phyloP scores from a whole-genome alignment of 1,284 basidiomycete genomes.

The Trametes hirsuta region DNA sequence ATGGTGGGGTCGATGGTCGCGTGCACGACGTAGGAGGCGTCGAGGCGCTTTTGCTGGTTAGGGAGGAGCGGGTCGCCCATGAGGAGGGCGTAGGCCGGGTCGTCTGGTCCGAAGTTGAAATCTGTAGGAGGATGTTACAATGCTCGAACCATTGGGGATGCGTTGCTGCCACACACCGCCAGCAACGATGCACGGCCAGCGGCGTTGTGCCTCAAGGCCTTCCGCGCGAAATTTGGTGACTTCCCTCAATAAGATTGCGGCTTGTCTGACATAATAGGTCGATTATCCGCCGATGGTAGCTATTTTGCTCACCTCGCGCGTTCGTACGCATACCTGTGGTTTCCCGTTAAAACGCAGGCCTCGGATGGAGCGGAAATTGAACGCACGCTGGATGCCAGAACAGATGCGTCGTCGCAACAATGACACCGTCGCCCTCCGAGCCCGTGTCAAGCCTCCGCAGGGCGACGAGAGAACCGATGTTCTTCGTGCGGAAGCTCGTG shows the following conservation, averaged over 20 bases:
- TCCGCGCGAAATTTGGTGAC: constrained; percentile 59
- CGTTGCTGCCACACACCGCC: constrained; percentile 60
- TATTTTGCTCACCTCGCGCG: constrained; percentile 62
- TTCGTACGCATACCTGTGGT: constrained; percentile 81
- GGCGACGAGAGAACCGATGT: constrained; percentile 79
- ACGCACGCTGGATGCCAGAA: constrained; percentile 93
- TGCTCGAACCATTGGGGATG: not conserved
- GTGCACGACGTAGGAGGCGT: constrained; percentile 81
- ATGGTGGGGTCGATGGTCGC: constrained; percentile 71
- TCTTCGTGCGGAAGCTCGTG: constrained; percentile 76
- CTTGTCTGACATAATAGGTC: constrained; percentile 55
- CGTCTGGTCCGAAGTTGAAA: constrained; percentile 90
- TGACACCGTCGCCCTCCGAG: constrained; percentile 48
- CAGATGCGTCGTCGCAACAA: constrained; percentile 84
- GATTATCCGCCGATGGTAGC: not conserved
- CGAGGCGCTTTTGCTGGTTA: constrained; percentile 57
- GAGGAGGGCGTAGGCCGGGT: constrained; percentile 85
- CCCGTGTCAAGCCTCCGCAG: constrained; percentile 48
- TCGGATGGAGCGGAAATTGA: not conserved
- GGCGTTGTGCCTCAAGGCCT: constrained; percentile 38
- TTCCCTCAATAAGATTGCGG: constrained; percentile 70
- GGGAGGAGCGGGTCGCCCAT: constrained; percentile 59
- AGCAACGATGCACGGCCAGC: constrained; percentile 82
- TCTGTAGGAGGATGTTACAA: constrained; percentile 53
- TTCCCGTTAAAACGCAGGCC: not conserved